These are phyloP conservation scores for Butyriboletus loyo DNA, from an alignment of 768 basidiomycete genomes.

Conservation along the genomic window DNA sequence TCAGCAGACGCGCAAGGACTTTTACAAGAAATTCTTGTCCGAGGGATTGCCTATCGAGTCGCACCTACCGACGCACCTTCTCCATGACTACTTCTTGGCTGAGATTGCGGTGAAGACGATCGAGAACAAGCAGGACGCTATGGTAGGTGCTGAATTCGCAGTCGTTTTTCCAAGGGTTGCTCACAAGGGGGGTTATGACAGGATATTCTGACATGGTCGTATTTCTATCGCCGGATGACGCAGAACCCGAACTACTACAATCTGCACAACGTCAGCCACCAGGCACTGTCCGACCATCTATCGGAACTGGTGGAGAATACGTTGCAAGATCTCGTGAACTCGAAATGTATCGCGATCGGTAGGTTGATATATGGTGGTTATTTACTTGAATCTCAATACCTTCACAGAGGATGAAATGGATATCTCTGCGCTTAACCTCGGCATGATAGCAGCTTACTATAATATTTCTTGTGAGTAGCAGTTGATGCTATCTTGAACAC, in stretches of 20 bases:
- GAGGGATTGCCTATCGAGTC: slow-evolving; percentile 99
- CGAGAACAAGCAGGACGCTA: slow-evolving; percentile 97
- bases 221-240: slow-evolving; percentile 95
- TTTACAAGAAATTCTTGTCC: slow-evolving; percentile 97
- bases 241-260: slow-evolving; percentile 97
- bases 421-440: slow-evolving; percentile 85
- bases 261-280: slow-evolving; percentile 91
- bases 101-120: slow-evolving; percentile 99
- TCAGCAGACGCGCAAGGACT: slow-evolving; percentile 96
- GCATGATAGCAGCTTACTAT: slow-evolving; percentile 98
- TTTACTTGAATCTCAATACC: not conserved
- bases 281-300: slow-evolving; percentile 92
- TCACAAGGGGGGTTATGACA: slow-evolving; percentile 26
- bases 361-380: slow-evolving; percentile 16
- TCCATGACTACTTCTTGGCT: slow-evolving; percentile 97
- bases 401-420: slow-evolving; percentile 85
- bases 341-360: slow-evolving; percentile 93
- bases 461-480: slow-evolving; percentile 77
- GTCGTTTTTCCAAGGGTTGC: not conserved
- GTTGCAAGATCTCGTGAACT: slow-evolving; percentile 84
- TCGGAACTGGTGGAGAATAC: slow-evolving; percentile 96
- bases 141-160: slow-evolving; percentile 48
- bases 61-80: slow-evolving; percentile 80
- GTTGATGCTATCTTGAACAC: not conserved
- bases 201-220: slow-evolving; percentile 99